These are phyloP conservation scores for Lolium multiflorum DNA, from an alignment of 176 grass and related monocot genomes.

Conservation along the genomic window DNA sequence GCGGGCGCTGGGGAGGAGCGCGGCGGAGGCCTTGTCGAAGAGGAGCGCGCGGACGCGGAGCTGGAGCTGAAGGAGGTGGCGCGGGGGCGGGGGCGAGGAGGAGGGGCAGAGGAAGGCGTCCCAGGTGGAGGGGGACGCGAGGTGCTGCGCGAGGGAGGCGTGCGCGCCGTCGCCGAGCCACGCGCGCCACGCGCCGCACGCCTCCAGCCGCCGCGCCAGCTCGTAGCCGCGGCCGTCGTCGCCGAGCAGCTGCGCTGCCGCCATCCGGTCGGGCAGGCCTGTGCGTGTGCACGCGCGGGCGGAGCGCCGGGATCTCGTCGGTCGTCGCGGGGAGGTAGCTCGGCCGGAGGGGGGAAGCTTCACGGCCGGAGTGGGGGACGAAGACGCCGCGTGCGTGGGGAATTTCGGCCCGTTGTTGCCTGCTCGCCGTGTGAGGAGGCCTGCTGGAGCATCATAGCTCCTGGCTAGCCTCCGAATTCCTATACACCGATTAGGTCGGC, in stretches of 20 bases:
- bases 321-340: constrained; percentile 13
- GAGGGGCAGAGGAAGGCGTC: constrained; percentile 75
- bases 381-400: background rate
- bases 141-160: constrained; percentile 59
- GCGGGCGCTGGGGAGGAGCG: constrained; percentile 55
- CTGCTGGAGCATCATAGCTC: background rate
- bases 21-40: constrained; percentile 92
- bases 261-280: constrained; percentile 18
- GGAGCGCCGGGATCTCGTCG: constrained; percentile 35
- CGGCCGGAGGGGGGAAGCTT: constrained; percentile 1
- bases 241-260: constrained; percentile 76
- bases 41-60: constrained; percentile 88
- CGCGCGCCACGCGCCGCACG: constrained; percentile 84
- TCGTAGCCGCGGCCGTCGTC: constrained; percentile 94
- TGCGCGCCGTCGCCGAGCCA: constrained; percentile 88
- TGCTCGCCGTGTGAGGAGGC: background rate
- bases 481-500: too few relatives aligned
- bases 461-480: background rate
- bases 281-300: background rate
- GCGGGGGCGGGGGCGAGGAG: constrained; percentile 13
- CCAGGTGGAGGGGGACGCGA: constrained; percentile 74
- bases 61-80: constrained; percentile 75
- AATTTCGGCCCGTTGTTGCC: background rate
- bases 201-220: constrained; percentile 79
- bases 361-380: constrained; percentile 9